Evolutionary conservation across 2,329 filamentous ascomycete genomes (phyloP), one percentile per base, ranked within the genome.

Genomic region (Trichophyton schoenleinii): DNA sequence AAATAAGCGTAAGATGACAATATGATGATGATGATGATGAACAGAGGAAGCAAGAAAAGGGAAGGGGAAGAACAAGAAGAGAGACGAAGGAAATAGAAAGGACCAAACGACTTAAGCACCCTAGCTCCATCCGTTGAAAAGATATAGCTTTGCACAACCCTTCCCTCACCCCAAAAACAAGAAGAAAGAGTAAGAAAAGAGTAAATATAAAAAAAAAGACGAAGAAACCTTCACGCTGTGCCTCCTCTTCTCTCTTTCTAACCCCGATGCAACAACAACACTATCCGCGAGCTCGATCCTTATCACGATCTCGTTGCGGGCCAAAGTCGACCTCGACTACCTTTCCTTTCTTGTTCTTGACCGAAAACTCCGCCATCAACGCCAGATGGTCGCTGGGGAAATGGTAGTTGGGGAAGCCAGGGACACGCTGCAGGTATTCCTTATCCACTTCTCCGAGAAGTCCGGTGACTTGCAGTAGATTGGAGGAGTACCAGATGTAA

Each of bases 401-500:
- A 77, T 96, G 91, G 77, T 90, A 92, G 73, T 94, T 91, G 20
- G 91, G 91, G 75, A 96, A 96, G 0, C 91, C 91, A 2, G 91
- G 91, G 28, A 96, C 89, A 59, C 87, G 83, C 73, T 89, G 87
- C 62, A 96, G 83, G 72, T 95, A 94, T 31, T 89, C 83, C 65
- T 86, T 83, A 72, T 96, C 91, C 1, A 95, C 89, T 49, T 92
- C 88, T 34, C 91, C 91, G 3, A 96, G 84, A 60, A 96, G 75
- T 60, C 87, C 87, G 18, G 89, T 86, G 25, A 95, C 88, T 70
- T 94, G 88, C 52, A 96, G 79, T 22, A 87, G 85, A 73, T 94
- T 96, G 62, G 90, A 92, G 61, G 91, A 91, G 75, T 95, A 99
- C 91, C 91, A 97, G 69, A 99, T 90, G 74, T 97, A 96, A 73